Percentiles rank a stretch among this genome's conserved stretches.
phyloP scores from a whole-genome alignment of 2,329 filamentous ascomycete species.

The Talaromyces sp. region DNA sequence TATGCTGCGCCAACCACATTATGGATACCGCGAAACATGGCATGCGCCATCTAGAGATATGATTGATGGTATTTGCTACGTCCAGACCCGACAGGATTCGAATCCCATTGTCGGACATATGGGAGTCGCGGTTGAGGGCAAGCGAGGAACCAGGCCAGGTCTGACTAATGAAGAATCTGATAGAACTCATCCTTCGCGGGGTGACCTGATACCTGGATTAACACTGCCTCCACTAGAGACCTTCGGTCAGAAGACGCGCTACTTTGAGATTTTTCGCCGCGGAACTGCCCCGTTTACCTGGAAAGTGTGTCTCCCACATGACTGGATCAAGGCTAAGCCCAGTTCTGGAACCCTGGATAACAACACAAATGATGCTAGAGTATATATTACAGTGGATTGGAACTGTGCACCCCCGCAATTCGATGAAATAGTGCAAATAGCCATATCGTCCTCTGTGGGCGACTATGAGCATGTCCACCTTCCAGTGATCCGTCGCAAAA shows the following conservation, averaged over 20 bases:
- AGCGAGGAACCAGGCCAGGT: background rate
- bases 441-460: slow-evolving; percentile 1
- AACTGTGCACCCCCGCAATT: slow-evolving; percentile 35
- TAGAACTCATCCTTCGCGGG: slow-evolving; percentile 3
- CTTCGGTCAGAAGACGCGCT: slow-evolving; percentile 55
- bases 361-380: slow-evolving; percentile 48
- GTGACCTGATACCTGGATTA: slow-evolving; percentile 30
- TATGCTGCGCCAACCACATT: slow-evolving; percentile 57
- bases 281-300: slow-evolving; percentile 55
- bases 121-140: slow-evolving; percentile 62
- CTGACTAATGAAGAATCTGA: slow-evolving; percentile 6
- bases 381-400: slow-evolving; percentile 59
- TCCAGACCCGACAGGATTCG: slow-evolving; percentile 44
- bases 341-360: slow-evolving; percentile 47
- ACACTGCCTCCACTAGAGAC: slow-evolving; percentile 57
- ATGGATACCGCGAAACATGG: slow-evolving; percentile 46
- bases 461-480: slow-evolving; percentile 48
- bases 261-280: slow-evolving; percentile 62
- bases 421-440: background rate
- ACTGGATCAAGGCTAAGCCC: slow-evolving; percentile 54
- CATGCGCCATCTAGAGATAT: slow-evolving; percentile 23
- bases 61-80: slow-evolving; percentile 20
- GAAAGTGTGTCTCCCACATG: slow-evolving; percentile 46
- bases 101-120: slow-evolving; percentile 53
- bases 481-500: slow-evolving; percentile 50